phyloP scores from a whole-genome alignment of 1,284 basidiomycete genomes.

The Ganoderma sinense region DNA sequence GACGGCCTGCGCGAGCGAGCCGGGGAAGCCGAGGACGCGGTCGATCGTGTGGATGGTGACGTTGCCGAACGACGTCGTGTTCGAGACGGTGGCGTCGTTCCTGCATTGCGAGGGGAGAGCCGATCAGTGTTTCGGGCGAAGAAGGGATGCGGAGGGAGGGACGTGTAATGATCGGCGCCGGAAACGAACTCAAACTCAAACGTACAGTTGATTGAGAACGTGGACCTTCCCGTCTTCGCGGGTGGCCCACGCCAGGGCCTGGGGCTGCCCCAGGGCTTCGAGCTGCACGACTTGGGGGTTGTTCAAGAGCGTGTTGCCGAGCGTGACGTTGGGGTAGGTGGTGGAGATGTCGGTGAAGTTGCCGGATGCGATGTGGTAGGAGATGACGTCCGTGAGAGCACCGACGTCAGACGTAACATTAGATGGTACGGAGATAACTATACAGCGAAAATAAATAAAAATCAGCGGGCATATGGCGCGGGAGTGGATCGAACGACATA shows the following conservation, averaged over 20 bases:
- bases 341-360: conserved; percentile 51
- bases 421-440: conserved; percentile 42
- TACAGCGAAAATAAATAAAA: not conserved
- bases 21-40: conserved; percentile 62
- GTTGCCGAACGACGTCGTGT: conserved; percentile 54
- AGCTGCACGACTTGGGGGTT: conserved; percentile 55
- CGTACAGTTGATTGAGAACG: conserved; percentile 64
- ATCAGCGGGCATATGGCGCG: not conserved
- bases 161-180: not conserved
- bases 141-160: not conserved
- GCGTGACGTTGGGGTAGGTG: conserved; percentile 60
- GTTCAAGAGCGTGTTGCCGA: conserved; percentile 70
- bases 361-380: conserved; percentile 71
- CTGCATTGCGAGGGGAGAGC: conserved; percentile 37
- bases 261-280: conserved; percentile 53
- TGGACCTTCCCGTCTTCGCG: conserved; percentile 50
- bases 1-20: conserved; percentile 53
- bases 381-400: conserved; percentile 53
- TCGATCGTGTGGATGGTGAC: conserved; percentile 60
- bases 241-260: conserved; percentile 71
- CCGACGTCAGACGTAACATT: conserved; percentile 47
- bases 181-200: not conserved
- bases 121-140: not conserved
- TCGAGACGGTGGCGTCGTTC: conserved; percentile 52
- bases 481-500: conserved; percentile 31